phyloP scores from a whole-genome alignment of 495 filamentous ascomycete genomes.

The Aspergillus kassunensis region DNA sequence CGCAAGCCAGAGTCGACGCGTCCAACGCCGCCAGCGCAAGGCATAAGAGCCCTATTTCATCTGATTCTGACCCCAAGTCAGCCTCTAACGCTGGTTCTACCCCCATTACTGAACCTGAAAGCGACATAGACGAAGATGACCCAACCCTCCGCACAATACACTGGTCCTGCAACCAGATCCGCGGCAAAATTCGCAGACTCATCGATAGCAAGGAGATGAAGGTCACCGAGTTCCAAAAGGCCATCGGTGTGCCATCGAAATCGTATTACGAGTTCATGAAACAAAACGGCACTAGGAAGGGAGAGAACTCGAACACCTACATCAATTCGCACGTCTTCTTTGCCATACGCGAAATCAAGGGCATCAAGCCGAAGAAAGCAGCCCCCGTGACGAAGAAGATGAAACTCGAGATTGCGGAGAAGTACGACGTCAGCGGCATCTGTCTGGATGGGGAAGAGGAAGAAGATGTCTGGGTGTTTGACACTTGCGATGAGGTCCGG shows the following conservation, averaged over 20 bases:
- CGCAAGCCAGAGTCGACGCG: too few species aligned
- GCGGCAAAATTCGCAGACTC: constrained; percentile 10
- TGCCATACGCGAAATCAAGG: not conserved
- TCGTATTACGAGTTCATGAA: constrained; percentile 13
- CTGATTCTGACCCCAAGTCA: too few species aligned
- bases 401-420: not conserved
- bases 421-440: constrained; percentile 14
- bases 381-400: not conserved
- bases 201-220: constrained; percentile 11
- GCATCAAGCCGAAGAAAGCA: constrained; percentile 4
- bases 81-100: too few species aligned
- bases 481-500: constrained; percentile 15
- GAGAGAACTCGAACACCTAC: constrained; percentile 10
- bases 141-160: too few species aligned
- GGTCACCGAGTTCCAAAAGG: constrained; percentile 8
- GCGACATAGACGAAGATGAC: not conserved
- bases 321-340: constrained; percentile 1
- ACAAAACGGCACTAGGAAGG: constrained; percentile 6
- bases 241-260: not conserved
- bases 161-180: constrained; percentile 12
- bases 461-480: constrained; percentile 1
- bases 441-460: constrained; percentile 7
- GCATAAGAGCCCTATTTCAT: too few species aligned
- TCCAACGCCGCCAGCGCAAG: too few species aligned
- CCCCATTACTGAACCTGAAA: not conserved